These are phyloP conservation scores for Phoenix dactylifera DNA, from an alignment of 176 grass and related monocot species.

Conservation along the genomic window DNA sequence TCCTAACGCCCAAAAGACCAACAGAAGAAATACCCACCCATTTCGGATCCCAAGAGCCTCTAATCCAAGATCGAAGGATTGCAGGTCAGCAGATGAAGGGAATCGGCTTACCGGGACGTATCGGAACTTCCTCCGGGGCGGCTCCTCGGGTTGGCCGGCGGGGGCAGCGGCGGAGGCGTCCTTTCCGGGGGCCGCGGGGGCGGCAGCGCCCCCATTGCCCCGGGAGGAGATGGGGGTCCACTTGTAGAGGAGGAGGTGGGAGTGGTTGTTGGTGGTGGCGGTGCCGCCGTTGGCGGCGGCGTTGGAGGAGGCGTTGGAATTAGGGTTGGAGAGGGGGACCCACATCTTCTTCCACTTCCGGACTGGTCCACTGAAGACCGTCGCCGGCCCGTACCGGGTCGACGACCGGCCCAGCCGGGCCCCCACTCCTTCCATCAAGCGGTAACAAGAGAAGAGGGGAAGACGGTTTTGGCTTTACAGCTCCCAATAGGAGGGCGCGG, in stretches of 20 bases:
- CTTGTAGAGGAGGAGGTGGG: conserved; percentile 54
- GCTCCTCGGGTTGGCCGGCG: conserved; percentile 13
- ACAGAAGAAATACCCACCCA: no score
- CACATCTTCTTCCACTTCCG: conserved; percentile 75
- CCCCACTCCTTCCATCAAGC: conserved; percentile 14
- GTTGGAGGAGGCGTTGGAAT: background rate
- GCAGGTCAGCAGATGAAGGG: background rate
- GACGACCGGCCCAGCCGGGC: conserved; percentile 57
- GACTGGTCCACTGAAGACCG: conserved; percentile 61
- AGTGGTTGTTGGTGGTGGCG: conserved; percentile 9
- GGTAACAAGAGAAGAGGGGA: no score
- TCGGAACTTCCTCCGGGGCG: conserved; percentile 34
- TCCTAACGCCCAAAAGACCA: no score
- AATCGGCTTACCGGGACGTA: conserved; percentile 51
- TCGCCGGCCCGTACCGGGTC: conserved; percentile 53
- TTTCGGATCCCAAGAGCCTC: no score
- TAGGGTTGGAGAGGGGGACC: conserved; percentile 35
- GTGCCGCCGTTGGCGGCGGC: conserved; percentile 9
- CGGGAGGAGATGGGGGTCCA: conserved; percentile 28
- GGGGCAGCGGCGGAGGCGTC: conserved; percentile 12
- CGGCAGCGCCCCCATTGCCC: background rate
- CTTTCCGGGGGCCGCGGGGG: no score
- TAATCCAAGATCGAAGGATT: no score
- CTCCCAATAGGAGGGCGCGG: no score
- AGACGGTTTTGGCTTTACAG: no score